Base-by-base conservation (phyloP, 2,329 filamentous ascomycete genomes). In the Sporothrix brasiliensis region DNA sequence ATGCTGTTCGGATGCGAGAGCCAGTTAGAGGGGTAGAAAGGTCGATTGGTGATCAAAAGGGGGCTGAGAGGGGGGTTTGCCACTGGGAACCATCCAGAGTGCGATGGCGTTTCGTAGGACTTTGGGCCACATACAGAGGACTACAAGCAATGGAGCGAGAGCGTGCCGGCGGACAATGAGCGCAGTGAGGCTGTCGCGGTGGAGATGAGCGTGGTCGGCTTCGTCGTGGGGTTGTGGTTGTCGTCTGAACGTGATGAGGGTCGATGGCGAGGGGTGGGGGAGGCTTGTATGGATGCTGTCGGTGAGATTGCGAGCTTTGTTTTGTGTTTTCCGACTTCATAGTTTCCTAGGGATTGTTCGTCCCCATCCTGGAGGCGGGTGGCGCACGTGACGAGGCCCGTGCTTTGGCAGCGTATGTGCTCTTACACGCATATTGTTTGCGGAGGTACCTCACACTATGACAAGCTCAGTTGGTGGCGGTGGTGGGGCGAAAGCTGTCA, bases 51-150 rank as follows among this genome's bases (percentile, higher is more conserved):
- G 16, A 16, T 30, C 49, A 54, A 52, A 41, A 67, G 19, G 34
- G 50, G 27, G 53, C n/a, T 63, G 67, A 21, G 11, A 34, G 44
- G n/a, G 53, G 67, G 39, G 44, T 30, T 21, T 19, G 24, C 16
- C 49, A 4, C 50, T 7, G 47, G 16, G 19, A 52, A 47, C 16
- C n/a, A 30, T 34, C 13, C 16, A 41, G 24, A 47, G 6, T 49
- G 63, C 66, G 52, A 68, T 16, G 16, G n/a, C 50, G 53, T n/a
- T 58, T 34, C 54, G 67, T 69, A 69, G 67, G 67, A 69, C 67
- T 69, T 61, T 69, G 21, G 11, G 16, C 9, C 54, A 69, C 54
- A 19, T 61, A 69, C 67, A 30, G 44, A 61, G 10, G 47, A 53
- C 41, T 2, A 41, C 27, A 39, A 61, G 24, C 44, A 69, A 61